Evolutionary conservation across 1,139 yeast genomes (phyloP), one percentile per base, ranked within the genome.

Genomic region (Magnusiomyces clavatus): DNA sequence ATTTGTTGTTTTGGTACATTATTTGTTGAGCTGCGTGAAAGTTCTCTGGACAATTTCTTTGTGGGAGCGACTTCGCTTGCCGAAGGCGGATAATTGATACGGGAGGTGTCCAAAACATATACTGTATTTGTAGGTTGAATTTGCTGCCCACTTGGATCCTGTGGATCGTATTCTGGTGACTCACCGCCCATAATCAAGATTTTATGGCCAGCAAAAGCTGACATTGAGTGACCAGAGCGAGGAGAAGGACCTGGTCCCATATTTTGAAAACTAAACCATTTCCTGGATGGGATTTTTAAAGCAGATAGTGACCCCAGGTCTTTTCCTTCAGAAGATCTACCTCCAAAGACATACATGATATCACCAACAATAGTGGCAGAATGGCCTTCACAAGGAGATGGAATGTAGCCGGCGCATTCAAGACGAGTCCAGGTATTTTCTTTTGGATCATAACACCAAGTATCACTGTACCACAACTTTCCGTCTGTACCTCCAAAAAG

Each of bases 401-500:
- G 97, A 29, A 76, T 68, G 51, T 78, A 77, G 20, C 90, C 92
- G 3, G 79, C 69, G 57, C 76, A 70, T 44, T 68, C 69, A 34
- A 73, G 60, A 54, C 66, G 64, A 2, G 70, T 63, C 97, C 97
- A 92, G 50, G 77, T 76, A 60, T 81, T 81, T 16, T 70, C 69
- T 13, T 70, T 62, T 0, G 95, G 89, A 64, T 90, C 95, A 68
- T 78, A 92, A 60, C 83, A 75, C 83, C 95, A 89, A 48, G 94
- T 74, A 61, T 87, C 94, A 62, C 86, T 83, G 54, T 81, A 80
- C 59, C 92, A 80, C 51, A 78, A 77, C 57, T 78, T 82, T 54
- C 90, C 86, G 60, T 88, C 88, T 53, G 90, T 86, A 52, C 95
- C 96, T 54, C 98, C 99, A 63, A 95, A 96, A n/a, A 92, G 73